phyloP scores from a whole-genome alignment of 1,284 basidiomycete genomes.

The Melanopsichium pennsylvanicum region DNA sequence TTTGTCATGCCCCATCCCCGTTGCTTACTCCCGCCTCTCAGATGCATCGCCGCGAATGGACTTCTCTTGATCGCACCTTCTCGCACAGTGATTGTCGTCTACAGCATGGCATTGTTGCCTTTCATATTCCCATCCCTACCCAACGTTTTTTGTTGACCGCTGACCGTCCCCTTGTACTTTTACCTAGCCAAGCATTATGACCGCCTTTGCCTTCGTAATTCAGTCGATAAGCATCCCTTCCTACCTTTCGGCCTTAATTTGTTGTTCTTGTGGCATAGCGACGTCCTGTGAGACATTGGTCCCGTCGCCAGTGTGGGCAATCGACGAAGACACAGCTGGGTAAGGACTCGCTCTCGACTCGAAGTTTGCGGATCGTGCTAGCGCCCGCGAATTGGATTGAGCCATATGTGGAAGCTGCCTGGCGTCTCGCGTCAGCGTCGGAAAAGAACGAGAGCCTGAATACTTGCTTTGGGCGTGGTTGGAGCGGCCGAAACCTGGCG shows the following conservation, averaged over 20 bases:
- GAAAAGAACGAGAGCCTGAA: not conserved
- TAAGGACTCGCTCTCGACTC: not conserved
- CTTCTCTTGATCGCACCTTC: no score
- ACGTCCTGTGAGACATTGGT: not conserved
- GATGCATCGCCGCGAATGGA: no score
- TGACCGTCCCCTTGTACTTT: slow-evolving; percentile 2
- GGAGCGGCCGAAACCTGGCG: not conserved
- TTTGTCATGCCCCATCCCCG: no score
- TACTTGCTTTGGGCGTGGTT: not conserved
- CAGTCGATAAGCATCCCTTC: slow-evolving; percentile 13
- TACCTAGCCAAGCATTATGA: not conserved
- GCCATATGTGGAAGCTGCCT: not conserved
- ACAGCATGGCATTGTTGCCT: not conserved
- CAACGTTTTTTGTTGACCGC: no score
- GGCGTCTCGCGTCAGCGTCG: not conserved
- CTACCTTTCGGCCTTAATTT: not conserved
- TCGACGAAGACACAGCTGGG: not conserved
- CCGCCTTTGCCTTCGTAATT: not conserved
- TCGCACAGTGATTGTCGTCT: no score
- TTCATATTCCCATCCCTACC: not conserved
- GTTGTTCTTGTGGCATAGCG: slow-evolving; percentile 1
- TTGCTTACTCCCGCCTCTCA: no score
- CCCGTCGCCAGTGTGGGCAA: not conserved
- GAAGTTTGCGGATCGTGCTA: not conserved
- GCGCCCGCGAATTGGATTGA: not conserved